Base-by-base conservation (phyloP, 2,329 filamentous ascomycete genomes). In the Fusarium tricinctum region DNA sequence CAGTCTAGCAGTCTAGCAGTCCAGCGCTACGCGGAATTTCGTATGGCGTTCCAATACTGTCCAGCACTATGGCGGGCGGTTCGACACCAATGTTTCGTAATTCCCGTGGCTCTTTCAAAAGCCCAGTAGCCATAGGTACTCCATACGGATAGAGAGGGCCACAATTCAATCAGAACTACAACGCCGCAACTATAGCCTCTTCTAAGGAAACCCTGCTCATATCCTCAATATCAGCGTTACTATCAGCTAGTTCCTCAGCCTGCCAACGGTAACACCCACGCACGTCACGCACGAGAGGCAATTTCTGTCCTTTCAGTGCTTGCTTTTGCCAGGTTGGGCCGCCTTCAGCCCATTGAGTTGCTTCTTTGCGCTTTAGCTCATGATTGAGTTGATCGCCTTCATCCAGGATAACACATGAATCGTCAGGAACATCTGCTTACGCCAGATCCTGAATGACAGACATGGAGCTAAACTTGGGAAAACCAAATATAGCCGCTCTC, bases 31-130 rank as follows among this genome's bases (percentile, higher is more conserved):
- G 28, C 47, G 39, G 40, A 52, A 38, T n/a, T 28, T 44, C 28
- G 20, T 38, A 53, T 55, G 55, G 49, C 38, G 20, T 44, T 52
- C 30, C 22, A 43, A 40, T 39, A 47, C 38, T 33, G 38, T 44
- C 48, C 30, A 46, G 22, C 35, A 55, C 56, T 47, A 58, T 49
- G 44, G 40, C 43, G 32, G 42, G 49, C 57, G 56, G 56, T 56
- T 69, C 49, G 23, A 53, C 62, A 33, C 66, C 66, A 63, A 52
- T n/a, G 66, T 67, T 69, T 63, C 62, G 57, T 54, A 67, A 49
- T 58, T 39, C 32, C 20, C 23, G 33, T 62, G 23, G 13, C 44
- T 48, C 26, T 50, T 38, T n/a, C 17, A 44, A 48, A 20, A 48
- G 30, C 6, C n/a, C 23, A 35, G n/a, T 22, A 8, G 7, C 23